These are phyloP conservation scores for Trichoderma sp. DNA, from an alignment of 2,329 filamentous ascomycete genomes.

Conservation along the genomic window DNA sequence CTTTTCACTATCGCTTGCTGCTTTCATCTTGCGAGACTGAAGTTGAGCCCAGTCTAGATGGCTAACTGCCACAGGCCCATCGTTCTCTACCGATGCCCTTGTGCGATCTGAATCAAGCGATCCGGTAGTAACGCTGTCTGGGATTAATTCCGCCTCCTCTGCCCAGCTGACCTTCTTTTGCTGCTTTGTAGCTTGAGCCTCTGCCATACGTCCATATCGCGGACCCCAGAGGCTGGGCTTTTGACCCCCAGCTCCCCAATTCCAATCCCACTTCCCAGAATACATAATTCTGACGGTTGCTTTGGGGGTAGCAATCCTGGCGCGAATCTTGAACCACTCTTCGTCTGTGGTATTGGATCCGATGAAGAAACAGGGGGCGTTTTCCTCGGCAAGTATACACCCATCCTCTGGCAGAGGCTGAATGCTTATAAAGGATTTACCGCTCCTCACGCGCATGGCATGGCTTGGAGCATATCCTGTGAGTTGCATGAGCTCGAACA, in stretches of 20 bases:
- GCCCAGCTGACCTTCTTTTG: neutral
- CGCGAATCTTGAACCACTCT: constrained; percentile 33
- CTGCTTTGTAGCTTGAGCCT: neutral
- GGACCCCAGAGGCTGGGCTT: constrained; percentile 32
- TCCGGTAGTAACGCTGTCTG: neutral
- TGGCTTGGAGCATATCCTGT: neutral
- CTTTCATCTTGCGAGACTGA: neutral
- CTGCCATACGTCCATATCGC: constrained; percentile 18
- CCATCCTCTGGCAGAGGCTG: constrained; percentile 17
- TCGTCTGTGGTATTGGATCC: constrained; percentile 25
- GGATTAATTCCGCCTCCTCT: neutral
- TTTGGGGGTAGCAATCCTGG: constrained; percentile 27
- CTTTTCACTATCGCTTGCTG: neutral
- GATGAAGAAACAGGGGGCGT: constrained; percentile 28
- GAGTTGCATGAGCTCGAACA: constrained; percentile 17
- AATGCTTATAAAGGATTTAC: constrained; percentile 26
- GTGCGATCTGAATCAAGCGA: neutral
- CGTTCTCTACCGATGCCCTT: neutral
- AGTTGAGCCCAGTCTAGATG: neutral
- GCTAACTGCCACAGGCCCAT: neutral
- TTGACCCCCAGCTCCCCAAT: constrained; percentile 29
- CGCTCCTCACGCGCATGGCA: neutral
- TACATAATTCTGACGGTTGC: constrained; percentile 25
- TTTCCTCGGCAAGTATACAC: constrained; percentile 17
- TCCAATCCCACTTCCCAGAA: constrained; percentile 24